Conservation (phyloP, 441 rosid genomes). For the Jatropha multifida region DNA sequence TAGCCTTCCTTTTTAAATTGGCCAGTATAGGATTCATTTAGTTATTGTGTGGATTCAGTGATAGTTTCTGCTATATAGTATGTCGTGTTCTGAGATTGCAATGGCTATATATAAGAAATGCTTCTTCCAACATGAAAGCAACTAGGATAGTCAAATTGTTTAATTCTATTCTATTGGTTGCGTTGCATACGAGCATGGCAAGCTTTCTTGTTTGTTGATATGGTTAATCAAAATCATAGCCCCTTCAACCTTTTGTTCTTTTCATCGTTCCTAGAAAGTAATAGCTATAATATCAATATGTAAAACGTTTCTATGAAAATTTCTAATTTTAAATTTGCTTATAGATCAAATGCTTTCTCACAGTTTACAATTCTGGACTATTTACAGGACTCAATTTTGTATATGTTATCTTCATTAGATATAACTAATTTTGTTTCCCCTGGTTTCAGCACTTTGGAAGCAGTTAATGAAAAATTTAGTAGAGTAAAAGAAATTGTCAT, state of each 20-base stretch:
- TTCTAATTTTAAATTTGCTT: no score
- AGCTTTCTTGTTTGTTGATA: not conserved
- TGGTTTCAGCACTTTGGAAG: slow-evolving; percentile 56
- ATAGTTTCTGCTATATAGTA: not conserved
- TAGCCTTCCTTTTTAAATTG: not conserved
- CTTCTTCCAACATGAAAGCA: not conserved
- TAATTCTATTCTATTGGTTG: not conserved
- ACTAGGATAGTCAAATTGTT: not conserved
- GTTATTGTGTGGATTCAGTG: not conserved
- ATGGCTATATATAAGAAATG: no score
- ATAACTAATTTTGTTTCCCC: slow-evolving; percentile 6
- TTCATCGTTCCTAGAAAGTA: not conserved
- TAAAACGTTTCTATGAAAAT: not conserved
- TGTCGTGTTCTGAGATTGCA: not conserved
- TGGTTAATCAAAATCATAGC: not conserved
- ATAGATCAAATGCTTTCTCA: not conserved
- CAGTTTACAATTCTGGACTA: not conserved
- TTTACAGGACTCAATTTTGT: not conserved
- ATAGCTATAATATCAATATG: not conserved
- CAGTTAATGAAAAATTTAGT: slow-evolving; percentile 60
- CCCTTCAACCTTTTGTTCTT: not conserved
- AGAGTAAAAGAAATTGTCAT: slow-evolving; percentile 79
- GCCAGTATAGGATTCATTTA: not conserved
- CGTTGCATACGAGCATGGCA: not conserved
- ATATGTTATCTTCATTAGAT: not conserved